Conservation (phyloP, 1,139 yeast genomes). For the Kodamaea ohmeri region DNA sequence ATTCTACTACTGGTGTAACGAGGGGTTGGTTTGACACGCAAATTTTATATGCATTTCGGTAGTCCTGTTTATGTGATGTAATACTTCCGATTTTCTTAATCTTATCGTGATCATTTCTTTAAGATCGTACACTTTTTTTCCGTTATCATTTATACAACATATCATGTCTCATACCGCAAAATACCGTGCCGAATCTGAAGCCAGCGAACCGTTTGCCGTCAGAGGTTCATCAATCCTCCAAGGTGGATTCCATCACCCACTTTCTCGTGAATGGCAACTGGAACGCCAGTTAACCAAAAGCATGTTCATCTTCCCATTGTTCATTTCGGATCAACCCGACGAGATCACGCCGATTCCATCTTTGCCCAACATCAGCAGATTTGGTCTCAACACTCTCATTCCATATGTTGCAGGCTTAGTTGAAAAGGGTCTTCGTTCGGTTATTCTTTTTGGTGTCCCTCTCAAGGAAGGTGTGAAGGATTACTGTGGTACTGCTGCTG, state of each 20-base stretch:
- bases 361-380: conserved; percentile 83
- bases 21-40: too few species aligned
- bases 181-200: conserved; percentile 33
- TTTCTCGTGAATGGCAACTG: conserved; percentile 87
- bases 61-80: too few species aligned
- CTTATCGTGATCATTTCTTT: neutral
- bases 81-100: neutral
- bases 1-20: too few species aligned
- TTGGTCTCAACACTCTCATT: conserved; percentile 76
- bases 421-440: conserved; percentile 78
- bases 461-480: conserved; percentile 74
- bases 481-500: conserved; percentile 82
- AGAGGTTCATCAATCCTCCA: conserved; percentile 76
- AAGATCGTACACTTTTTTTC: neutral
- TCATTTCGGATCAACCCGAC: conserved; percentile 77
- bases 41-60: too few species aligned
- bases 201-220: conserved; percentile 47
- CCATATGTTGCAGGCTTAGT: conserved; percentile 71
- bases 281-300: conserved; percentile 78
- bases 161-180: conserved; percentile 62
- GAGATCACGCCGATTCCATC: conserved; percentile 74
- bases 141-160: neutral
- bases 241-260: conserved; percentile 92
- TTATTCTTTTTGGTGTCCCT: conserved; percentile 91
- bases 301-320: conserved; percentile 92